Evolutionary conservation across 176 grass and related monocot species (phyloP), one percentile per base, ranked within the genome.

Genomic region (Juncus inflexus): DNA sequence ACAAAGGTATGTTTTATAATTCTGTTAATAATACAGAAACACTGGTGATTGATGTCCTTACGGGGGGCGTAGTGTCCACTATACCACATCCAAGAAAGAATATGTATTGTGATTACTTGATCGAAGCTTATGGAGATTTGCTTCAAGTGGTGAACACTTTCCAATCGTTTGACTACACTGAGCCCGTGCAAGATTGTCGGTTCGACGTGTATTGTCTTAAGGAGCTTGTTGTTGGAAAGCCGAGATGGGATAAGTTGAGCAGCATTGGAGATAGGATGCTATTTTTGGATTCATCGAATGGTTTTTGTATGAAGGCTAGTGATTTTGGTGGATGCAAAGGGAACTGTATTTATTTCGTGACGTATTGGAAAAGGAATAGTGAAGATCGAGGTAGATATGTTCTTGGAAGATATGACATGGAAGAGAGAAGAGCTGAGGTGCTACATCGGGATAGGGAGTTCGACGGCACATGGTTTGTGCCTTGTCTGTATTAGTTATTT

Each of bases 331-430:
- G 19, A 28, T 28, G 0, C 19, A 28, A 28, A 28, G 19, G 19
- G 19, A 28, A 28, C 19, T 28, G 19, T 28, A 28, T 28, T 28
- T 28, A 28, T 39, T 43, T 35, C 49, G 49, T 19, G 12, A 64
- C 41, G 62, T 39, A 9, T 42, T 65, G 9, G 62, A 42, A 65
- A 39, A 15, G 19, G 19, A 28, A 28, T 28, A 28, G 19, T 28
- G 19, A 28, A 28, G 19, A 28, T 28, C 19, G 19, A 28, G 19
- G 19, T 28, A 28, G 19, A 28, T 28, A 15, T 65, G 15, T 65
- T 2, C 62, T 65, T 9, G 42, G 37, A 9, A 65, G 49, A 10
- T 65, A 65, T 65, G 62, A 65, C 14, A 65, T 65, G 16, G 49
- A 65, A 10, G 40, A 65, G 15, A 10, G 62, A 43, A 47, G 6